Evolutionary conservation across 306 rosid genomes (phyloP), one percentile per base, ranked within the genome.

Genomic region (Inga oerstediana): DNA sequence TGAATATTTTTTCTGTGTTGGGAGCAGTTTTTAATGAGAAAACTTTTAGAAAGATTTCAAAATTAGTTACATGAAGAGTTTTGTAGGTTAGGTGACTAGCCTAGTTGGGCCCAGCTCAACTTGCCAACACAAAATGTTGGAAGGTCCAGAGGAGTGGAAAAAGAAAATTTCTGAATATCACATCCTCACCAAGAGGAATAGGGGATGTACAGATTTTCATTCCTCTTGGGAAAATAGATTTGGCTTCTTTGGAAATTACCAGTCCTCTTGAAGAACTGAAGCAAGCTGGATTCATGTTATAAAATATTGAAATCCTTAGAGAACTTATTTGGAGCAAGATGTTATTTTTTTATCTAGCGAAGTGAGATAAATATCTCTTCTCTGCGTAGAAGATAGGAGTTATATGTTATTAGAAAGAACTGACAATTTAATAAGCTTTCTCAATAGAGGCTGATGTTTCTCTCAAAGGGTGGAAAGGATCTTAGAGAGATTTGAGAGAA

Each of bases 1-100:
- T 78, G 45, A 67, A 43, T 54, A 73, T 84, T 70, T 74, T 10
- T 51, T 64, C 16, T 11, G 12, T 56, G 76, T 43, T n/a, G 32
- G 70, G 39, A 5, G 75, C 34, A 70, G 27, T 20, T 32, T 4
- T 22, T 72, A 72, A 46, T 4, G 4, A 45, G 34, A 45, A 72
- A 72, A 46, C 35, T 7, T 12, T 39, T 22, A 13, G 13, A 46
- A 72, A 15, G 10, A 45, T n/a, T 44, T n/a, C 27, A 72, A 15
- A 46, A 12, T 14, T 30, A 45, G 37, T 44, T 22, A 24, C n/a
- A 45, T 45, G 58, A 49, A 72, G 58, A 12, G 24, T 45, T 44
- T 72, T 2, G 12, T 72, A 45, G 17, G 39, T 51, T 22, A 11
- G 56, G 10, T 16, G 7, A 15, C 61, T 72, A 72, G 41, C 76